Evolutionary conservation across 2,329 filamentous ascomycete genomes (phyloP).

Genomic region (Aspergillus jensenii): DNA sequence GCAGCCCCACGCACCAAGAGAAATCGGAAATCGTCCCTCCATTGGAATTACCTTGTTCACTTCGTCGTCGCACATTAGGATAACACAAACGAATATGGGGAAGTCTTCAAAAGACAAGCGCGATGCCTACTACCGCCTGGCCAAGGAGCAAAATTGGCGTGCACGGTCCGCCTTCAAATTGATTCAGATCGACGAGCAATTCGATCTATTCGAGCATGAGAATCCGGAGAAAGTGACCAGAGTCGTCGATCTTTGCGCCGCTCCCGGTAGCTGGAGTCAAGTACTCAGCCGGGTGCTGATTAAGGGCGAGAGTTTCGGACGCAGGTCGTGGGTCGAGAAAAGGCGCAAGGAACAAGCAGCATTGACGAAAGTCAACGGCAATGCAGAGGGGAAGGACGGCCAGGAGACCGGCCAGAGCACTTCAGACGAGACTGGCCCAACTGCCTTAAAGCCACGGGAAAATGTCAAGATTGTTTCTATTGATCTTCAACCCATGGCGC

Average conservation of each 20-base stretch:
- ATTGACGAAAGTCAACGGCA: slow-evolving; percentile 21
- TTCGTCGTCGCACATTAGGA: not conserved
- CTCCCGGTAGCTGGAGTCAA: slow-evolving; percentile 95
- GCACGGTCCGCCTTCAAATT: slow-evolving; percentile 96
- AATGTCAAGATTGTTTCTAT: slow-evolving; percentile 94
- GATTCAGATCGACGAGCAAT: slow-evolving; percentile 92
- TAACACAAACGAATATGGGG: slow-evolving; percentile 62
- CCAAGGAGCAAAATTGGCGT: slow-evolving; percentile 98
- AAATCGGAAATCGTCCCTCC: slow-evolving; percentile 8
- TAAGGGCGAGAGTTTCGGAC: slow-evolving; percentile 86
- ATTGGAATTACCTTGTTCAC: not conserved
- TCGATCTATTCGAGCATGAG: slow-evolving; percentile 76
- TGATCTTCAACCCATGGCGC: slow-evolving; percentile 93
- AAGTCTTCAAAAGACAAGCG: slow-evolving; percentile 99
- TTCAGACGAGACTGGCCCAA: slow-evolving; percentile 29
- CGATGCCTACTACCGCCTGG: slow-evolving; percentile 94
- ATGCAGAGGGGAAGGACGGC: not conserved
- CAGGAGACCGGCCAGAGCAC: slow-evolving; percentile 18
- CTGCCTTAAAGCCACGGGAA: slow-evolving; percentile 53
- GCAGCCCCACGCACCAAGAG: slow-evolving; percentile 31
- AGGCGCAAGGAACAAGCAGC: slow-evolving; percentile 59
- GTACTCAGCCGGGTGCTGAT: slow-evolving; percentile 91
- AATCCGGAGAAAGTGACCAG: slow-evolving; percentile 71
- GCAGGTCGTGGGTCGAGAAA: slow-evolving; percentile 82
- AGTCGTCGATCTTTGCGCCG: slow-evolving; percentile 93